Evolutionary conservation across 495 filamentous ascomycete genomes (phyloP), one percentile per base, ranked within the genome.

Genomic region (Aspergillus sclerotiicarbonarius): DNA sequence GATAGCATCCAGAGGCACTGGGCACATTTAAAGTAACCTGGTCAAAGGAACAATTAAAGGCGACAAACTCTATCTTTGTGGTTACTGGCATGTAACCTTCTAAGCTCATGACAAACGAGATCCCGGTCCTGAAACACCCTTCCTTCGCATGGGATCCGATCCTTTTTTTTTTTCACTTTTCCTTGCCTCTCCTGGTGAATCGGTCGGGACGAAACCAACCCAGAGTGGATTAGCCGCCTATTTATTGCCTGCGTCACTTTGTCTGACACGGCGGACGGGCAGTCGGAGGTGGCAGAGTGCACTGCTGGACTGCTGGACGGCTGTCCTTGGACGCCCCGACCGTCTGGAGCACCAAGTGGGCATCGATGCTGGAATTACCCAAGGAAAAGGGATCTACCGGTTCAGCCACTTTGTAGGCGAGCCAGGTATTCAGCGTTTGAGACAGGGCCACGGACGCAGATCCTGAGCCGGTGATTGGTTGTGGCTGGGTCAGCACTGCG

Each of bases 401-500:
- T 41, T 61, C 55, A 58, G 60, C 59, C 59, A 62, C 56, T 62
- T 51, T 52, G 56, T 56, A 55, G 35, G 30, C 48, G 52, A 57
- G 57, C 50, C 51, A 59, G 53, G 50, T 55, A 60, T 56, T 51
- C 61, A 56, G 47, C 54, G 55, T 62, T 61, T 63, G 64, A 67
- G 58, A 64, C 58, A 56, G 54, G 61, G 56, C 59, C 59, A 62
- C 47, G 31, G 53, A 43, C 46, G 61, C 57, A 67, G 65, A 67
- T 79, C 76, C 29, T 46, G 54, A 15, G 30, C 31, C 41, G 30
- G 8, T 56, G 16, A 61, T 59, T 63, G 63, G 63, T 51, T 32
- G 43, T 46, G 16, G 54, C 51, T 41, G 7, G 13, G 29, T 37
- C 50, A 37, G 37, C 30, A 35, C 46, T 50, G 20, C 25, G 48